Evolutionary conservation across 2,329 filamentous ascomycete species (phyloP), one percentile per base, ranked within the genome.

Genomic region (Epichloe baconii): DNA sequence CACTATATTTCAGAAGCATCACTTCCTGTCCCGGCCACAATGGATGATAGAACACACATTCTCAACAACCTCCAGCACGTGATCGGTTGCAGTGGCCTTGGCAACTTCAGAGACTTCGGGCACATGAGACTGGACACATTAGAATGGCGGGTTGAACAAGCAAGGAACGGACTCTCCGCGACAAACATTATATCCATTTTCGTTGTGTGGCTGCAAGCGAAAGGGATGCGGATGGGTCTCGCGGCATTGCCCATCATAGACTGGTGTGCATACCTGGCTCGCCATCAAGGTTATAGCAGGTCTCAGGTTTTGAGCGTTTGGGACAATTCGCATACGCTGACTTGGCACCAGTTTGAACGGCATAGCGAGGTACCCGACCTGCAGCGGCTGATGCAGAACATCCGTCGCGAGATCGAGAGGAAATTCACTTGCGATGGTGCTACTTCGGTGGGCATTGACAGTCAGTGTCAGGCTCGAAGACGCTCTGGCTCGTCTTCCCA

Each of bases 191-290:
- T 55, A 1, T 59, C 57, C 5, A 57, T 65, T 34, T 64, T 59
- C 40, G 53, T 56, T 8, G 48, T 53, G 3, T 66, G 65, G 65
- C 55, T 66, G 7, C 49, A 56, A n/a, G 55, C 59, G n/a, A 56
- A 57, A 21, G 47, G 46, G 1, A 43, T 50, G 42, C 47, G 44
- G 6, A 35, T 10, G 2, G 2, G 3, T 1, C 21, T 46, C 6
- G 35, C 38, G 5, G 14, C 7, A 11, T 23, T 49, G 6, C 48
- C 51, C 15, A 31, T 53, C 31, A 15, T 48, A 23, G 21, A 34
- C 4, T 53, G 51, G 51, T 53, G 51, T n/a, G 10, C 15, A 35
- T 7, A 45, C 34, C 6, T 51, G 34, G 19, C 26, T 15, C 15
- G 19, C 14, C 15, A 10, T 3, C 43, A 43, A n/a, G 17, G 31